These are phyloP conservation scores for Porphyrellus sp. DNA, from an alignment of 1,284 basidiomycete species.

Conservation along the genomic window DNA sequence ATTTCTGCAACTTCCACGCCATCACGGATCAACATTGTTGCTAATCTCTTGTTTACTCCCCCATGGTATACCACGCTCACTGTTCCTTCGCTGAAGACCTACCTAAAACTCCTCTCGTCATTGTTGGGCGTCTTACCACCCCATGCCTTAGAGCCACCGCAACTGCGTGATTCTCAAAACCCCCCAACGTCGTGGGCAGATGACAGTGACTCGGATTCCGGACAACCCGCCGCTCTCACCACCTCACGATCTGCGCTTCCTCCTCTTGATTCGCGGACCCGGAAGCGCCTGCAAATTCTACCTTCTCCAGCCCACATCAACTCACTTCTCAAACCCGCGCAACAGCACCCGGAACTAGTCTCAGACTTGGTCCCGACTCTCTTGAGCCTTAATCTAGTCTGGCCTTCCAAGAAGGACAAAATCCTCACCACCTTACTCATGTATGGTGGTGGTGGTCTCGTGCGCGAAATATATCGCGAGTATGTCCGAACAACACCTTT, in stretches of 20 bases:
- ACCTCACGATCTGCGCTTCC: conserved; percentile 37
- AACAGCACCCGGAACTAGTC: conserved; percentile 39
- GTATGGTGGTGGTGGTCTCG: conserved; percentile 55
- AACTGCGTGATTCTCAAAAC: conserved; percentile 22
- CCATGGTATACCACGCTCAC: conserved; percentile 51
- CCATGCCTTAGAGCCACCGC: conserved; percentile 48
- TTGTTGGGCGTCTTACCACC: conserved; percentile 55
- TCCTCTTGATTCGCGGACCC: conserved; percentile 52
- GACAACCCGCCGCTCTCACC: conserved; percentile 37
- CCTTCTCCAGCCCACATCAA: conserved; percentile 49
- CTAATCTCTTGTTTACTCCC: conserved; percentile 62
- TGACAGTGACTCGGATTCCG: conserved; percentile 36
- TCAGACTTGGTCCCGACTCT: conserved; percentile 49
- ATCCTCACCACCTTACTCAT: conserved; percentile 49
- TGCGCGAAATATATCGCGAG: conserved; percentile 72
- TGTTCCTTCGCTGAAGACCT: conserved; percentile 46
- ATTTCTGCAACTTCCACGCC: conserved; percentile 25
- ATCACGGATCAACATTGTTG: conserved; percentile 54
- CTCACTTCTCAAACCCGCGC: conserved; percentile 44
- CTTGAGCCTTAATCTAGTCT: conserved; percentile 51
- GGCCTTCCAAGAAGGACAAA: conserved; percentile 57
- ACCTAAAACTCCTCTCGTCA: conserved; percentile 50
- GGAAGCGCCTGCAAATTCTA: conserved; percentile 52
- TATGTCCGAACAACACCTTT: conserved; percentile 60
- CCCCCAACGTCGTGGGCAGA: conserved; percentile 26